phyloP scores from a whole-genome alignment of 169 alveolate species.

The Cryptosporidium viatorum region DNA sequence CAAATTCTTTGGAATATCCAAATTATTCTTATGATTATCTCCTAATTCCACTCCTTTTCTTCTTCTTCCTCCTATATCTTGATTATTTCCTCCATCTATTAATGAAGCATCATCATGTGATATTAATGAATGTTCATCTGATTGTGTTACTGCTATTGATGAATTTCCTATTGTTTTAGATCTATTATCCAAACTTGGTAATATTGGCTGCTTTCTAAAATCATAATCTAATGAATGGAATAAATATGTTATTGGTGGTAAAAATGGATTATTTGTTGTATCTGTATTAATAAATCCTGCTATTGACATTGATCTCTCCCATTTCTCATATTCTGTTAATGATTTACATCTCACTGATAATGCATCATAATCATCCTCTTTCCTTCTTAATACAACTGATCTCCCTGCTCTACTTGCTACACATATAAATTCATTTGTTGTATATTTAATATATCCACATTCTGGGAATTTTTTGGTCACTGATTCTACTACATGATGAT shows the following conservation, averaged over 20 bases:
- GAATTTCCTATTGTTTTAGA: too few species aligned
- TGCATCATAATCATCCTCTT: slow-evolving; percentile 72
- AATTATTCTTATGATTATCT: neutral
- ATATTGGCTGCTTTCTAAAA: slow-evolving; percentile 71
- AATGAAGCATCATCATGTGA: neutral
- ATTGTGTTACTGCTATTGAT: neutral
- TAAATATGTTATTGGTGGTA: slow-evolving; percentile 70
- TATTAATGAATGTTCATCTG: neutral
- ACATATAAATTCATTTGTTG: slow-evolving; percentile 41
- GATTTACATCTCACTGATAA: slow-evolving; percentile 74
- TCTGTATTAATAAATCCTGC: slow-evolving; percentile 71
- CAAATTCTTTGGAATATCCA: neutral
- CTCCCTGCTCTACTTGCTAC: slow-evolving; percentile 75
- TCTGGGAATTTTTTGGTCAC: slow-evolving; percentile 34
- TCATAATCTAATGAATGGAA: slow-evolving; percentile 74
- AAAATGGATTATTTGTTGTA: neutral
- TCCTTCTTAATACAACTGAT: slow-evolving; percentile 64
- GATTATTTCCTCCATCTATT: neutral
- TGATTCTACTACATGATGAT: slow-evolving; percentile 27
- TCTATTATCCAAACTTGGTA: slow-evolving; percentile 23
- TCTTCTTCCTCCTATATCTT: neutral
- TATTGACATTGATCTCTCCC: slow-evolving; percentile 74
- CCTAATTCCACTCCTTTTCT: neutral
- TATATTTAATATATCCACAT: slow-evolving; percentile 65
- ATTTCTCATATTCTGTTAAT: slow-evolving; percentile 58